Percentiles rank a stretch among this genome's conserved stretches.
Evolutionary conservation across 352 stramenopile species (phyloP).

Genomic region (Peronospora tabacina): DNA sequence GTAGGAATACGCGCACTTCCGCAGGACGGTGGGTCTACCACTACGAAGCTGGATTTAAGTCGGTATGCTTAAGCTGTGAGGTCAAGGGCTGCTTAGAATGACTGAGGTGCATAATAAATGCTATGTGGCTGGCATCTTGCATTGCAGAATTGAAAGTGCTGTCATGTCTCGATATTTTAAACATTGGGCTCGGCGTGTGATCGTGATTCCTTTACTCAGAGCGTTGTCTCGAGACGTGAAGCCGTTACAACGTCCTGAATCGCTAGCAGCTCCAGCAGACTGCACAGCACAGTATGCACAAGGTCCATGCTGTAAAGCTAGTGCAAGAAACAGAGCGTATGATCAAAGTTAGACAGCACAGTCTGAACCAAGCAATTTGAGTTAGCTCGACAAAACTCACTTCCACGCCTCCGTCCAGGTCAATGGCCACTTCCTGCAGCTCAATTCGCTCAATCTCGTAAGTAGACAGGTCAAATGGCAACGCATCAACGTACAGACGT

Average conservation of each 20-base stretch:
- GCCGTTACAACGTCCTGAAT: conserved; percentile 33
- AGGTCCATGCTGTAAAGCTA: conserved; percentile 46
- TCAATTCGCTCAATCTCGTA: conserved; percentile 45
- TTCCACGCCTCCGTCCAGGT: conserved; percentile 37
- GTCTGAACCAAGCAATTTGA: not conserved
- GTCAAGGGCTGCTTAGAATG: conserved; percentile 3
- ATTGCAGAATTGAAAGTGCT: not conserved
- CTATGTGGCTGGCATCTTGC: not conserved
- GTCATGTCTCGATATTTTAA: conserved; percentile 10
- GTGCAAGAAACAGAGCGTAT: conserved; percentile 3
- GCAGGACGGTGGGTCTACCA: conserved; percentile 1
- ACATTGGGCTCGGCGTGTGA: not conserved
- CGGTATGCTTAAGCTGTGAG: conserved; percentile 32
- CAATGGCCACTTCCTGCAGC: conserved; percentile 41
- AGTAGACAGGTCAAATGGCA: conserved; percentile 44
- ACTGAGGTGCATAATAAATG: not conserved
- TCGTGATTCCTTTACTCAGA: conserved; percentile 21
- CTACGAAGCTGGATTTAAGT: conserved; percentile 42
- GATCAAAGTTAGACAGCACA: conserved; percentile 5
- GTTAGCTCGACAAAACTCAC: conserved; percentile 16
- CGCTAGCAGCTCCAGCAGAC: conserved; percentile 37
- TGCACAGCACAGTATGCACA: conserved; percentile 40
- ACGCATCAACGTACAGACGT: conserved; percentile 41
- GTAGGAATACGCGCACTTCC: not conserved
- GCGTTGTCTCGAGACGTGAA: conserved; percentile 33